Base-by-base conservation (phyloP, 345 rosid species). In the Laguncularia racemosa region DNA sequence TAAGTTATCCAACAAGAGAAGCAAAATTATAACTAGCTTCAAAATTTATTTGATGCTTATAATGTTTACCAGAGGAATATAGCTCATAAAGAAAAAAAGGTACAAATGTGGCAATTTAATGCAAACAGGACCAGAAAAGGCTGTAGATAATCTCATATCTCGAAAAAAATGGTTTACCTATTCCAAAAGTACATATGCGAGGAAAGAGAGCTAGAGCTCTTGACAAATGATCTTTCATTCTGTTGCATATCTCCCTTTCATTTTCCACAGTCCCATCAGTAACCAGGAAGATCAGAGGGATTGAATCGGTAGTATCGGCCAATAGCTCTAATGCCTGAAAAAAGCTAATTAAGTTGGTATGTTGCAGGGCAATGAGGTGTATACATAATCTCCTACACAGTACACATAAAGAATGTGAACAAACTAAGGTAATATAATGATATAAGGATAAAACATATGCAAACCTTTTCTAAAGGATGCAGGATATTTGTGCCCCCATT, bases 191-290 rank as follows among this genome's bases (percentile, higher is more conserved):
- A 63, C 67, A 79, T 57, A 93, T 75, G 65, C 96, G 84, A 58
- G 97, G 97, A 70, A 72, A 58, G 45, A 78, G 70, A 20, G 84
- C 68, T 65, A 72, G 70, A 54, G 46, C 74, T 15, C 64, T 69
- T 14, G 64, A 51, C 54, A 69, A 56, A 60, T 60, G 63, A 64
- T 63, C 74, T 71, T 81, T 82, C 65, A 89, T 61, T 12, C 63
- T 63, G 62, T 68, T 73, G 81, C 96, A 89, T 63, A 93, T 87
- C 54, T 78, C 83, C 73, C 79, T 81, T 71, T 93, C 99, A 66
- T 93, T 76, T 59, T 87, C 89, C 55, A 89, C 90, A 64, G 88
- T 51, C 46, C 99, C 99, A 71, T 93, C 99, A 49, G 99, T 82
- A 53, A 93, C 79, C 18, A 93, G 86, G 71, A 89, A 82, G 60